Base-by-base conservation (phyloP, 257 asterid genomes). In the Petunia secreta region DNA sequence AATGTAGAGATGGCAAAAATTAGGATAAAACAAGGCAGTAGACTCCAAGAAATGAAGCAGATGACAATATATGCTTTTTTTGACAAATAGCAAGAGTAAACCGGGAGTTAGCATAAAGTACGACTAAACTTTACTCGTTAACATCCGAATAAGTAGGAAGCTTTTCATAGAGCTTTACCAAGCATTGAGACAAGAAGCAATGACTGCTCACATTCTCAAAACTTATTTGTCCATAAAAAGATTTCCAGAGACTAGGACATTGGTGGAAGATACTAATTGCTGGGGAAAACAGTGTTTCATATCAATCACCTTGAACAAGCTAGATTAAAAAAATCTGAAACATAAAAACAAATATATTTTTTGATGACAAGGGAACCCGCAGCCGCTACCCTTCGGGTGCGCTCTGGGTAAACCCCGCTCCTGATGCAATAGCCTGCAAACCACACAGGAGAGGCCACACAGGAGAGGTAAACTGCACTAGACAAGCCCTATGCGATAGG, bases 11-110 rank as follows among this genome's bases (percentile, higher is more conserved):
- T 7, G n/a, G 60, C 39, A 25, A 71, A 71, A 34, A 71, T 71
- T 71, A 50, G 77, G 77, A 34, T n/a, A 5, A 71, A 50, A 38
- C 25, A 0, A 71, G 43, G 58, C 44, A 71, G 46, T 69, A 5
- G 43, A 71, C 60, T 71, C 76, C 41, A 46, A 71, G 60, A 25
- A 48, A 71, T 46, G 77, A 48, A 71, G 77, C 13, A 6, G 11
- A 8, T 2, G 39, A 71, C 60, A 25, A 16, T 15, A 34, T 25
- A 34, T 25, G 6, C 75, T 16, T 37, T 48, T 25, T 71, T 25
- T 48, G 36, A 71, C 25, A 50, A 39, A 48, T 71, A 50, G 44
- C 62, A 71, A 48, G 44, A 52, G 44, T 2, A 71, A n/a, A 67
- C n/a, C 9, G 77, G 62, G 50, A 34, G 43, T 34, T 34, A 71